Percentiles rank a stretch among this genome's conserved stretches.
Conservation (phyloP, 2,329 filamentous ascomycete species). For the Madurella fahalii region DNA sequence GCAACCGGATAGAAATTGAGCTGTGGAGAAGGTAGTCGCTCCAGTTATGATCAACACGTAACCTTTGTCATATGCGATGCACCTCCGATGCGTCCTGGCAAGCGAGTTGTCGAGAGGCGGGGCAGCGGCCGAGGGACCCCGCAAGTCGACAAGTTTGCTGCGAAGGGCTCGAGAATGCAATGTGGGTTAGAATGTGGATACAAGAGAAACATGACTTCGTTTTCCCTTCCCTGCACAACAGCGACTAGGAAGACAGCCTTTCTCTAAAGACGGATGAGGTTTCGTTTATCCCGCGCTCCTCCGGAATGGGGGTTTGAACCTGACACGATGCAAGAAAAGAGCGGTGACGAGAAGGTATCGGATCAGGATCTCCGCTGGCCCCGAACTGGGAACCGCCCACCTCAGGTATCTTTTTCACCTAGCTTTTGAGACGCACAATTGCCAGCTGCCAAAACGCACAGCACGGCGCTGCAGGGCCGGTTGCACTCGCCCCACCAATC, state of each 20-base stretch:
- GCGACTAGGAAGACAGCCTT: too few relatives aligned
- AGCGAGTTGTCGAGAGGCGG: slow-evolving; percentile 13
- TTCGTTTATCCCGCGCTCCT: too few relatives aligned
- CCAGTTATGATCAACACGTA: slow-evolving; percentile 26
- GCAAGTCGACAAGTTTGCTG: background rate
- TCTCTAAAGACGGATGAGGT: too few relatives aligned
- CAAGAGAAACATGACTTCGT: too few relatives aligned
- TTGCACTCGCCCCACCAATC: slow-evolving; percentile 18
- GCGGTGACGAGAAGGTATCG: slow-evolving; percentile 21
- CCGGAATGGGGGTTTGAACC: background rate
- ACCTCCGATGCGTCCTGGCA: slow-evolving; percentile 5
- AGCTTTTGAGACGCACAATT: background rate
- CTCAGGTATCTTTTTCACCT: too few relatives aligned
- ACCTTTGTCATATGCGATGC: slow-evolving; percentile 19
- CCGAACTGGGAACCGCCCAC: background rate
- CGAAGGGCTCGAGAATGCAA: too few relatives aligned
- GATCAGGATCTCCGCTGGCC: slow-evolving; percentile 1
- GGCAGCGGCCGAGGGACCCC: slow-evolving; percentile 4
- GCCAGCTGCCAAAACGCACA: slow-evolving; percentile 8
- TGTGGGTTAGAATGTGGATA: too few relatives aligned
- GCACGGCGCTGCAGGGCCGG: background rate
- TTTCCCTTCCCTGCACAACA: too few relatives aligned
- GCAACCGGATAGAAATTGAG: slow-evolving; percentile 2
- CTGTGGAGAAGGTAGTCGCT: slow-evolving; percentile 12
- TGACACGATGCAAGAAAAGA: slow-evolving; percentile 18